Evolutionary conservation across 2,329 filamentous ascomycete species (phyloP), one percentile per base, ranked within the genome.

Genomic region (Penicillium sp.): DNA sequence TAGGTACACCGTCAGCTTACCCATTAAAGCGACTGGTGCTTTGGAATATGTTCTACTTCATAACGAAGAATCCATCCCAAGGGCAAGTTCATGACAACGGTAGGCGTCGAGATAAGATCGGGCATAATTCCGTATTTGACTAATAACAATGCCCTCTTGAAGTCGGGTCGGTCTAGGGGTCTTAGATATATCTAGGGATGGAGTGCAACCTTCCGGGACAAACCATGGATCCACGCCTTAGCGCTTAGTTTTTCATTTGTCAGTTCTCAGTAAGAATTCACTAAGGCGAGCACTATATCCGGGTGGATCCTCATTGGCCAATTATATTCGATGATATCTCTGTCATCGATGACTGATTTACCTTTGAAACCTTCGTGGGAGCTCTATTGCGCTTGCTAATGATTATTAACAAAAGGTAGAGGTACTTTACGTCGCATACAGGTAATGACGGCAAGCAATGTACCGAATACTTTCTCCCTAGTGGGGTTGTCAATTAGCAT

Each of bases 231-330:
- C 4, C n/a, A 26, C 32, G n/a, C 5, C 27, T 29, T 35, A 42
- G 47, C 38, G 14, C 8, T 26, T 38, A 43, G 38, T 14, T 30
- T 18, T 29, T n/a, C 49, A 67, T 72, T 72, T 71, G 69, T 70
- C 68, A 71, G 61, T 58, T 32, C 61, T 71, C 65, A 48, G 67
- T 72, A 63, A 72, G 67, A 69, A 59, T 64, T 53, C 44, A 59
- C 62, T 60, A 67, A 67, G 16, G 18, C n/a, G 19, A 44, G 52
- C 55, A 14, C 55, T 51, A 55, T 40, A 55, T 18, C 53, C 53
- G 52, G 10, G 61, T 65, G 62, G 62, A 47, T 0, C 43, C 38
- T 0, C 0, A 2, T n/a, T 7, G 9, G 7, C 62, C 61, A 65
- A 61, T 60, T n/a, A 63, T n/a, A 19, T 41, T 3, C 7, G 7